Evolutionary conservation across 352 stramenopile species (phyloP).

Genomic region (Halophytophthora polymorphica): DNA sequence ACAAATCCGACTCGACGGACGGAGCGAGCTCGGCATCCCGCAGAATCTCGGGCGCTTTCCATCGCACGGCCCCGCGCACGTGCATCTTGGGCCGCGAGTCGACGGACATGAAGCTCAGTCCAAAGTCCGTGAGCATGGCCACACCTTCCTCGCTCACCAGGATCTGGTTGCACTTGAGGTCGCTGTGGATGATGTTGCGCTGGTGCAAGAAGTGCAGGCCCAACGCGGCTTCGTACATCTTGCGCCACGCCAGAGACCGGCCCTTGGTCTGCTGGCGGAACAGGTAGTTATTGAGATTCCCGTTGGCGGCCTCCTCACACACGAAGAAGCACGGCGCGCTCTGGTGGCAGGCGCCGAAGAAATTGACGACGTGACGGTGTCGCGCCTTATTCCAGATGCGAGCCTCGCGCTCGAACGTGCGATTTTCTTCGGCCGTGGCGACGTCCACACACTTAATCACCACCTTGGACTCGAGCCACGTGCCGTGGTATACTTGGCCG

Average conservation of each 20-base stretch:
- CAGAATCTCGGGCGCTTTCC: slow-evolving; percentile 16
- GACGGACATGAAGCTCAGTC: slow-evolving; percentile 18
- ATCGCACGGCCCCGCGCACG: slow-evolving; percentile 8
- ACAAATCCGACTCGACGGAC: slow-evolving; percentile 11
- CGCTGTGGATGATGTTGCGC: slow-evolving; percentile 18
- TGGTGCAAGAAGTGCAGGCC: slow-evolving; percentile 20
- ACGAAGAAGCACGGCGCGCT: slow-evolving; percentile 14
- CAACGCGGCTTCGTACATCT: slow-evolving; percentile 23
- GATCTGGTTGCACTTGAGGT: slow-evolving; percentile 27
- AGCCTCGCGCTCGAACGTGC: slow-evolving; percentile 15
- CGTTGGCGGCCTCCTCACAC: slow-evolving; percentile 14
- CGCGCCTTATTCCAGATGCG: slow-evolving; percentile 14
- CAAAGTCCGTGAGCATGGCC: slow-evolving; percentile 29
- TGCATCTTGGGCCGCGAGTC: slow-evolving; percentile 5
- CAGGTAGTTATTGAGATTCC: slow-evolving; percentile 15
- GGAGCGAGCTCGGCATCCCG: neutral
- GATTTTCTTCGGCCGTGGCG: slow-evolving; percentile 8
- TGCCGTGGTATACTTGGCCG: slow-evolving; percentile 10
- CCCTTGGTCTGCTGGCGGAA: slow-evolving; percentile 5
- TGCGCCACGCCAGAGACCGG: slow-evolving; percentile 13
- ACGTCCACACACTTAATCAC: slow-evolving; percentile 20
- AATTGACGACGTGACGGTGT: slow-evolving; percentile 17
- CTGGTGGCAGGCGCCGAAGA: slow-evolving; percentile 22
- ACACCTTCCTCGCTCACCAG: slow-evolving; percentile 20
- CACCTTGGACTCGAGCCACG: slow-evolving; percentile 14